phyloP scores from a whole-genome alignment of 257 asterid genomes.

The Ajuga chamaepitys region DNA sequence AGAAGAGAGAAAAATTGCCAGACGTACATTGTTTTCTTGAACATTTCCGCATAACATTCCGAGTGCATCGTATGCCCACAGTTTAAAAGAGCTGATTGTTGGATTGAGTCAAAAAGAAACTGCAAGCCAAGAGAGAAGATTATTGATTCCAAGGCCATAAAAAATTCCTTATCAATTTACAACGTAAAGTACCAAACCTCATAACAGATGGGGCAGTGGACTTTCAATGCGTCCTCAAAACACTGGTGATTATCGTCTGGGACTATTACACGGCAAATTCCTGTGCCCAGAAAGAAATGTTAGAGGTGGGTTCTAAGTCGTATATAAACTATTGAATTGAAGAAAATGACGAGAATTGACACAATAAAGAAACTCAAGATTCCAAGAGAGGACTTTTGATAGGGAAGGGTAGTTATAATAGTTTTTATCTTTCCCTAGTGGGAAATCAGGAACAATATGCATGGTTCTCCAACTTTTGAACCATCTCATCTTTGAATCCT shows the following conservation, averaged over 20 bases:
- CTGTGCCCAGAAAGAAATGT: slow-evolving; percentile 31
- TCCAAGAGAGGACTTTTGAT: neutral
- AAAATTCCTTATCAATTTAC: neutral
- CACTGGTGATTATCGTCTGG: slow-evolving; percentile 69
- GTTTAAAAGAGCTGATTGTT: slow-evolving; percentile 58
- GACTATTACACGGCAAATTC: slow-evolving; percentile 66
- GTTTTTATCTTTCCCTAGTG: neutral
- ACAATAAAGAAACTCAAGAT: neutral
- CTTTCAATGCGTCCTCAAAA: slow-evolving; percentile 85
- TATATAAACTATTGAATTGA: neutral
- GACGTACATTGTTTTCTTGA: slow-evolving; percentile 54
- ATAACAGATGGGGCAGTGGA: slow-evolving; percentile 88
- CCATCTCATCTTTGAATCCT: too few relatives aligned
- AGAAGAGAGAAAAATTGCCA: slow-evolving; percentile 3
- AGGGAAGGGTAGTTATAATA: neutral
- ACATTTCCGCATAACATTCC: slow-evolving; percentile 64
- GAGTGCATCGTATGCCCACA: slow-evolving; percentile 90
- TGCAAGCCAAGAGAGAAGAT: slow-evolving; percentile 23
- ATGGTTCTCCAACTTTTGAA: neutral
- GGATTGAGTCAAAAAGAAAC: slow-evolving; percentile 90
- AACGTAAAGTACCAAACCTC: slow-evolving; percentile 46
- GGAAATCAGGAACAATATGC: neutral
- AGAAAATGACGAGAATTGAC: neutral
- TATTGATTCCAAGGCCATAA: slow-evolving; percentile 1
- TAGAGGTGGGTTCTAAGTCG: neutral